Conservation (phyloP, 345 rosid species). For the Mangifera indica region DNA sequence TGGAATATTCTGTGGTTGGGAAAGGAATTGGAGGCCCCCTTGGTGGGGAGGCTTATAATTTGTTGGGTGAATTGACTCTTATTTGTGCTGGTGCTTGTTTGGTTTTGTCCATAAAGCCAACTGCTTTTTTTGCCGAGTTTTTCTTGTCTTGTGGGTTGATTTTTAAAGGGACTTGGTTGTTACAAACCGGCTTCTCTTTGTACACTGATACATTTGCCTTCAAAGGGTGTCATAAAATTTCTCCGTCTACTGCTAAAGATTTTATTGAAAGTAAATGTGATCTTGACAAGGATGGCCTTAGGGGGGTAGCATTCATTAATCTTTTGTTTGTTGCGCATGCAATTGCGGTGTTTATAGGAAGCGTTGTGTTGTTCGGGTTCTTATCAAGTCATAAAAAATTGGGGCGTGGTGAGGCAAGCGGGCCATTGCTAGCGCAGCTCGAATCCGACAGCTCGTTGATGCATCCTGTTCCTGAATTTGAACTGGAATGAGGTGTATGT, state of each 20-base stretch:
- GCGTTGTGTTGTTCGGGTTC: conserved; percentile 36
- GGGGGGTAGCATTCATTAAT: conserved; percentile 52
- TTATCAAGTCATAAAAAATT: conserved; percentile 33
- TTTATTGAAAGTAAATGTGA: no score
- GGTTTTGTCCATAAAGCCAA: conserved; percentile 46
- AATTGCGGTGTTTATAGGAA: conserved; percentile 33
- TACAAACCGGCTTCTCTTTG: conserved; percentile 60
- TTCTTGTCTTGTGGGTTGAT: conserved; percentile 45
- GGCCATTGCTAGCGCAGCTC: conserved; percentile 45
- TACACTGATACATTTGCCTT: conserved; percentile 45
- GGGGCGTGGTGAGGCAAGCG: conserved; percentile 39
- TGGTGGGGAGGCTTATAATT: conserved; percentile 38
- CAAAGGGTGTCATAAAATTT: conserved; percentile 42
- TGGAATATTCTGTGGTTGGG: conserved; percentile 42
- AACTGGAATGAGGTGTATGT: conserved; percentile 39
- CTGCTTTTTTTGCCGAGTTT: conserved; percentile 51
- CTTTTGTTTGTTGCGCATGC: conserved; percentile 52
- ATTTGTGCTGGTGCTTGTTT: conserved; percentile 51
- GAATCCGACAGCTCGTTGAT: conserved; percentile 27
- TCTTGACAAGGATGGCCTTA: conserved; percentile 49
- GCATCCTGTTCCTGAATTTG: conserved; percentile 33
- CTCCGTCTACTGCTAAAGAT: conserved; percentile 23
- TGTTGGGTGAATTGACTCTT: conserved; percentile 39
- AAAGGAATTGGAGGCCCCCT: conserved; percentile 40
- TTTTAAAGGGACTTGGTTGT: conserved; percentile 53